These are phyloP conservation scores for Gnetum montanum DNA, from an alignment of 75 land plant genomes.

Conservation along the genomic window DNA sequence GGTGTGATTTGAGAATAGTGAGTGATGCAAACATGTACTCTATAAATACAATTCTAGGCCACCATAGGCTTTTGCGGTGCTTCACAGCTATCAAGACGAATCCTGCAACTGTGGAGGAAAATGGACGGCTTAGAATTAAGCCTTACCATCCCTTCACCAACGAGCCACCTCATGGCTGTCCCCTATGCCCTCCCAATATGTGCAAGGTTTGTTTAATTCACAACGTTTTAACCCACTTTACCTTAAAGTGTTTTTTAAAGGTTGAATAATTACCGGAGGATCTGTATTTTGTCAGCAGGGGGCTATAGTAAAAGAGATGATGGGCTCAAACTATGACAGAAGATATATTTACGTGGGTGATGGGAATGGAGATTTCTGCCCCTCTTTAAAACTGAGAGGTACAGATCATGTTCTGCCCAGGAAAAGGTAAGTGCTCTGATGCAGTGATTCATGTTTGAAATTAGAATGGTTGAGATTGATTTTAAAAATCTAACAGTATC, in stretches of 20 bases:
- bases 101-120: conserved; percentile 45
- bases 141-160: conserved; percentile 46
- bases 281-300: neutral
- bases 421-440: conserved; percentile 26
- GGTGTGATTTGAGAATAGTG: conserved; percentile 62
- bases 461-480: too few relatives aligned
- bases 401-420: conserved; percentile 40
- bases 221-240: neutral
- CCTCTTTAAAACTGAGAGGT: conserved; percentile 24
- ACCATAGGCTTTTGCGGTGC: conserved; percentile 36
- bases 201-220: conserved; percentile 53
- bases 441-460: too few relatives aligned
- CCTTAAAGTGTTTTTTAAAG: neutral
- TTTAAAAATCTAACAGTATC: too few relatives aligned
- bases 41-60: conserved; percentile 54
- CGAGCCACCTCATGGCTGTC: conserved; percentile 49
- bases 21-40: conserved; percentile 76
- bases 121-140: conserved; percentile 46
- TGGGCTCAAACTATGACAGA: conserved; percentile 2
- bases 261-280: neutral
- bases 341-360: conserved; percentile 33
- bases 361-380: conserved; percentile 49
- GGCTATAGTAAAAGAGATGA: neutral
- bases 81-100: conserved; percentile 68
- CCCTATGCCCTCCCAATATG: conserved; percentile 72